Percentiles rank a stretch among this genome's conserved stretches.
Conservation (phyloP, 192 early-diverging fungal genomes). For the Gorgonomyces haynaldii region DNA sequence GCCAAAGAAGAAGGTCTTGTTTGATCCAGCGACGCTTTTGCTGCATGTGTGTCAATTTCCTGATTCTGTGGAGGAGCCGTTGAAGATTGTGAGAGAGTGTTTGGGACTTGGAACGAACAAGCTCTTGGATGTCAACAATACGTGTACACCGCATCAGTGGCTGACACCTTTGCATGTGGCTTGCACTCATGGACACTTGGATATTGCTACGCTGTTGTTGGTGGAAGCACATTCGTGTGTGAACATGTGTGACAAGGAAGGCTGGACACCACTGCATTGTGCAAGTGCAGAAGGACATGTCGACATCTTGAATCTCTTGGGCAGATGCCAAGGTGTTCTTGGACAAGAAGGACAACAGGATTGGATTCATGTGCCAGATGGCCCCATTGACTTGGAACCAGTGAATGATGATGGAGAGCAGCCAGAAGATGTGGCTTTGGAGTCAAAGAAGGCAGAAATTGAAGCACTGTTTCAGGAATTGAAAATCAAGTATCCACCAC, state of each 20-base stretch:
- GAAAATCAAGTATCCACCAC: not conserved
- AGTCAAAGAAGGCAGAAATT: conserved; percentile 20
- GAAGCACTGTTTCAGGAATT: not conserved
- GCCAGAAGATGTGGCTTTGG: conserved; percentile 25
- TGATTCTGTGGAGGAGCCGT: conserved; percentile 1
- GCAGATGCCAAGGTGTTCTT: conserved; percentile 16
- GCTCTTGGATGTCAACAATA: conserved; percentile 12
- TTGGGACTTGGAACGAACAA: not conserved
- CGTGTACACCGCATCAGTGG: conserved; percentile 29
- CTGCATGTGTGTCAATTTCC: conserved; percentile 29
- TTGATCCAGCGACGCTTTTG: conserved; percentile 23
- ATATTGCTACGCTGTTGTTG: conserved; percentile 22
- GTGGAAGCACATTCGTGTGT: conserved; percentile 14
- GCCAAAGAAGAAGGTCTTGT: conserved; percentile 20
- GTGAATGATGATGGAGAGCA: conserved; percentile 31
- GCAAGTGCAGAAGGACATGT: conserved; percentile 54
- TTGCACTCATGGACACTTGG: conserved; percentile 39
- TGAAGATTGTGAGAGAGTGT: conserved; percentile 1
- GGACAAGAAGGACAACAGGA: not conserved
- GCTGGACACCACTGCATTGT: conserved; percentile 61
- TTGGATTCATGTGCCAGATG: conserved; percentile 22
- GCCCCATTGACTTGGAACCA: conserved; percentile 31
- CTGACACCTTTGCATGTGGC: conserved; percentile 40
- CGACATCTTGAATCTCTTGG: conserved; percentile 34
- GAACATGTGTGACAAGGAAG: conserved; percentile 35